Percentiles rank a stretch among this genome's conserved stretches.
These are phyloP conservation scores for Alternaria conjuncta DNA, from an alignment of 2,329 filamentous ascomycete species.

Conservation along the genomic window DNA sequence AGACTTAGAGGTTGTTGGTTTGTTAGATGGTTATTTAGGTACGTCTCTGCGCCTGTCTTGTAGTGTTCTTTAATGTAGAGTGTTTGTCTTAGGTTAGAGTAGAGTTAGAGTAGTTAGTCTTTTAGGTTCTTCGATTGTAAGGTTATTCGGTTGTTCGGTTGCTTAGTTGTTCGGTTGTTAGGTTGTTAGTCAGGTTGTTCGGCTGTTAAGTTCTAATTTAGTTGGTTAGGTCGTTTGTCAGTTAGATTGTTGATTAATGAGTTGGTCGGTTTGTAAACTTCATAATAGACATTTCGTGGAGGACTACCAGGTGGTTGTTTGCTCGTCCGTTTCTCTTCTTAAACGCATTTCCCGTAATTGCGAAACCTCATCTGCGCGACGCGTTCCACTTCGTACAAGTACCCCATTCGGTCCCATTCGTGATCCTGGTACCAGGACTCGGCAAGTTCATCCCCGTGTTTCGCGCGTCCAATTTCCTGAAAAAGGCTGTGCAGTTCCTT, in stretches of 20 bases:
- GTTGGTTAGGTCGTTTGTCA: background rate
- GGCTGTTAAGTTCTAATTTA: background rate
- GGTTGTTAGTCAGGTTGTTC: background rate
- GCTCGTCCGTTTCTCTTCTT: background rate
- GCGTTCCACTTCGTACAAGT: background rate
- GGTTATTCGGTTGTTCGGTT: no score
- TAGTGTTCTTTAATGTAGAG: no score
- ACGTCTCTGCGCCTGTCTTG: no score
- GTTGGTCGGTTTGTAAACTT: background rate
- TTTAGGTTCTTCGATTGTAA: background rate
- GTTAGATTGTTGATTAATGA: background rate
- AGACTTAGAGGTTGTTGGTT: no score
- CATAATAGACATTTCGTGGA: background rate
- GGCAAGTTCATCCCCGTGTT: background rate
- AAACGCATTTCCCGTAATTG: background rate
- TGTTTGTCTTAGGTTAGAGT: background rate
- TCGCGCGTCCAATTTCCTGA: background rate
- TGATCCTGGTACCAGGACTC: background rate
- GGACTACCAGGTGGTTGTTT: background rate
- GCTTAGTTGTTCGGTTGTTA: no score
- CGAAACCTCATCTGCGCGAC: rapidly evolving
- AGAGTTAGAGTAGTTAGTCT: background rate
- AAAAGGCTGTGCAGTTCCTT: background rate
- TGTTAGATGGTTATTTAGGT: no score
- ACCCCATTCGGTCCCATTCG: background rate